A percentile compares a stretch with the other conserved stretches of the same genome.
Conservation (phyloP, 129 eudicot genomes). For the Flaveria sonorensis region DNA sequence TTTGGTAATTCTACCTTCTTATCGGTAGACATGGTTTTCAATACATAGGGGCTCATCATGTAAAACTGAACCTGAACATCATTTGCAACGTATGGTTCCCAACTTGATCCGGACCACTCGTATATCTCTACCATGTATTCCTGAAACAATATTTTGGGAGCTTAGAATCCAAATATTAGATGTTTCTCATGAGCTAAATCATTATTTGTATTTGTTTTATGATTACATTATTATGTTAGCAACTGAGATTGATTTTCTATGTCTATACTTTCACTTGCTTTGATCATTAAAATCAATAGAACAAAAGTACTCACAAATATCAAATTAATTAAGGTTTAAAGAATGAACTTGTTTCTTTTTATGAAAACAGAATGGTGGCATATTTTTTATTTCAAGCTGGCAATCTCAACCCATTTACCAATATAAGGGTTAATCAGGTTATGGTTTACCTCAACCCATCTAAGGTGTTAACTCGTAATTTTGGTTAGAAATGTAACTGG, state of each 20-base stretch:
- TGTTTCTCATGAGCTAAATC: neutral
- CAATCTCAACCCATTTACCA: neutral
- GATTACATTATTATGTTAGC: neutral
- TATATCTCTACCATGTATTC: constrained; percentile 82
- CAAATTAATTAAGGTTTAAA: constrained; percentile 14
- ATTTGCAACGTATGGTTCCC: constrained; percentile 87
- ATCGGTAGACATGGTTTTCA: constrained; percentile 74
- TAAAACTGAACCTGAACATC: constrained; percentile 96
- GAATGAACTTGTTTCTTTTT: constrained; percentile 10
- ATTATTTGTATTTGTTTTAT: neutral
- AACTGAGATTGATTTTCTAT: neutral
- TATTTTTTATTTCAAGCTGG: neutral
- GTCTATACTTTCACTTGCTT: neutral
- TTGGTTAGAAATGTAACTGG: neutral
- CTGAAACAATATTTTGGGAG: constrained; percentile 38
- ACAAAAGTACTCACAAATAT: neutral
- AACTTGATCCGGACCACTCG: constrained; percentile 87
- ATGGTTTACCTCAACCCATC: neutral
- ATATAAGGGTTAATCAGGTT: neutral
- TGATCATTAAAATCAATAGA: neutral
- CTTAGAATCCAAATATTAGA: neutral
- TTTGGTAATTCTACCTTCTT: constrained; percentile 55
- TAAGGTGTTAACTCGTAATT: neutral
- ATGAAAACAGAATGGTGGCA: neutral
- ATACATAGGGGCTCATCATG: constrained; percentile 98